Conservation (phyloP, 495 filamentous ascomycete genomes). For the Parathielavia appendiculata region DNA sequence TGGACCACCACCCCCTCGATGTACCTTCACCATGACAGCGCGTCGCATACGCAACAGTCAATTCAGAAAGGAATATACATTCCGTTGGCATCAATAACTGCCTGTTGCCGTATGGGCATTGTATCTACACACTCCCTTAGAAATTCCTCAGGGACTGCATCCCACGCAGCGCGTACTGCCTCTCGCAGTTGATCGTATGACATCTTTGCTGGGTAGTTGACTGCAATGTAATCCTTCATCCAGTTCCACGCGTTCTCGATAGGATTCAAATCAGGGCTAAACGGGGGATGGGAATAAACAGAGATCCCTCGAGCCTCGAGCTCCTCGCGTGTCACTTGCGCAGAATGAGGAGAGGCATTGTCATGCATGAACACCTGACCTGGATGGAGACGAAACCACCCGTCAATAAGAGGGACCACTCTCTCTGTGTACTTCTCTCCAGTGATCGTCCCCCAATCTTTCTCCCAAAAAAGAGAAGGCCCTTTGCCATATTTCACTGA, state of each 20-base stretch:
- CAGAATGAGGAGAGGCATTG: background rate
- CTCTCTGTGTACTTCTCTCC: background rate
- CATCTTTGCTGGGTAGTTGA: constrained; percentile 1
- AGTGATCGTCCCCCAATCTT: background rate
- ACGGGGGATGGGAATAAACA: background rate
- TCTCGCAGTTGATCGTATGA: background rate
- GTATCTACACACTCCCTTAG: background rate
- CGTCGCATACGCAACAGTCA: background rate
- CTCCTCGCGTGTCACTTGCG: background rate
- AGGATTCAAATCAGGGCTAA: background rate
- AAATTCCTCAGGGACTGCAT: background rate
- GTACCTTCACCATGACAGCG: no score
- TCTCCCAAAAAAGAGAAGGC: background rate
- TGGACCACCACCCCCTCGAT: background rate
- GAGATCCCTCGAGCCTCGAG: background rate
- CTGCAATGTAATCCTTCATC: constrained; percentile 1
- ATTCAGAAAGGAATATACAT: background rate
- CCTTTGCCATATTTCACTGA: constrained; percentile 1
- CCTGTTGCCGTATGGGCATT: background rate
- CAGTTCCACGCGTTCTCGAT: constrained; percentile 1
- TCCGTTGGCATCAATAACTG: background rate
- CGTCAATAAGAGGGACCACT: background rate
- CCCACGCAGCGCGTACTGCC: background rate
- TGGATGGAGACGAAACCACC: background rate
- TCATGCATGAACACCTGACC: background rate